Percentiles rank a stretch among this genome's conserved stretches.
These are phyloP conservation scores for Coemansia sp. DNA, from an alignment of 192 early-diverging fungal species.

Conservation along the genomic window DNA sequence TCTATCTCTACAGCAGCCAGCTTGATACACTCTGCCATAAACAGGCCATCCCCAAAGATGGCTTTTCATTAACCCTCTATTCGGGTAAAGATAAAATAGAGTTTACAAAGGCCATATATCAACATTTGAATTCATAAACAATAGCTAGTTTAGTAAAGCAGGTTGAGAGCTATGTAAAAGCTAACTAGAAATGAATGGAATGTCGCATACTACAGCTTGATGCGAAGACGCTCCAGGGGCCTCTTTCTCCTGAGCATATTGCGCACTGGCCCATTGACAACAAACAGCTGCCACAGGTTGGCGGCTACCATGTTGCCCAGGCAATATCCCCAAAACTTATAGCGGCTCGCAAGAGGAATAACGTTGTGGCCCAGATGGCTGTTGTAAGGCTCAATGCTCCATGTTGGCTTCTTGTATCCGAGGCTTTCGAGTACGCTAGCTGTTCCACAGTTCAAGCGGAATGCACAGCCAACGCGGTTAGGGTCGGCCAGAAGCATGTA, in stretches of 20 bases:
- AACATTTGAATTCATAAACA: no score
- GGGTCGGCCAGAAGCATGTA: conserved; percentile 59
- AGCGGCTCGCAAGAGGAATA: conserved; percentile 57
- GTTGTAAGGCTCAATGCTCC: conserved; percentile 55
- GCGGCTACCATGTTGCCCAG: conserved; percentile 43
- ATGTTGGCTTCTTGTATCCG: conserved; percentile 16
- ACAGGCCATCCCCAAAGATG: no score
- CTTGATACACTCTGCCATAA: no score
- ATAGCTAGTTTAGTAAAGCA: no score
- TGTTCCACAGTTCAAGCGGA: conserved; percentile 72
- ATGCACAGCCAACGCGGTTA: conserved; percentile 55
- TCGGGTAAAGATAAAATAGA: no score
- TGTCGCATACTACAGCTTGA: conserved; percentile 37
- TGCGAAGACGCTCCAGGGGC: conserved; percentile 45
- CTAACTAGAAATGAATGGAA: neutral
- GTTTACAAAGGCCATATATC: neutral
- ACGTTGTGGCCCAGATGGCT: conserved; percentile 53
- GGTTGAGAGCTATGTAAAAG: neutral
- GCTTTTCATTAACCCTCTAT: neutral
- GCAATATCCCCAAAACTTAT: conserved; percentile 55
- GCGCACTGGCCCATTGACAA: conserved; percentile 54
- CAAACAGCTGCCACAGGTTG: conserved; percentile 48
- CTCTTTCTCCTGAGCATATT: conserved; percentile 41
- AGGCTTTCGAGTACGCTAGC: conserved; percentile 9
- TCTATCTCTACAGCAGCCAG: no score